phyloP scores from a whole-genome alignment of 1,284 basidiomycete species.

The Cryptococcus sp. region DNA sequence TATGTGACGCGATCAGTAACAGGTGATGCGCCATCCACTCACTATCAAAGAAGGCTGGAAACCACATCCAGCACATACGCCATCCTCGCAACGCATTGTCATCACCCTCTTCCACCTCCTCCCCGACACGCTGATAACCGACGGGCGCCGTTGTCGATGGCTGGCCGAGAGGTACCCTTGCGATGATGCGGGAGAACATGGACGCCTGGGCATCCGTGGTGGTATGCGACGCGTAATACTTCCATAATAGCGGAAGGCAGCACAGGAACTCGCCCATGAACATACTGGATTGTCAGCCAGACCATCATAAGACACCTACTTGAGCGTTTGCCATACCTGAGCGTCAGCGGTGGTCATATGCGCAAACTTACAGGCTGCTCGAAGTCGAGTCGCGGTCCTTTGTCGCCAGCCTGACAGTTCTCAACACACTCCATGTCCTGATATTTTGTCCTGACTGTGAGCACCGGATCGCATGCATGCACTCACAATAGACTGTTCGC shows the following conservation, averaged over 20 bases:
- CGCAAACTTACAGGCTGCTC: conserved; percentile 68
- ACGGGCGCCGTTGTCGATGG: conserved; percentile 21
- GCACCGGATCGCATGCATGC: not conserved
- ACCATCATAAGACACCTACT: conserved; percentile 61
- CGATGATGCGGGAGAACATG: conserved; percentile 28
- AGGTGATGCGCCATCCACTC: conserved; percentile 15
- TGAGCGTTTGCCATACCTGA: conserved; percentile 83
- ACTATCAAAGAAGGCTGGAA: conserved; percentile 54
- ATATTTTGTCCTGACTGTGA: conserved; percentile 40
- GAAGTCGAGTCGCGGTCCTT: conserved; percentile 64
- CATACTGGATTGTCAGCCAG: conserved; percentile 42
- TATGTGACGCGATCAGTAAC: conserved; percentile 13
- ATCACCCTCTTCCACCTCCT: conserved; percentile 36
- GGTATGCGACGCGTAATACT: conserved; percentile 46
- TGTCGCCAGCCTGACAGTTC: conserved; percentile 65
- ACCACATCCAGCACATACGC: conserved; percentile 49
- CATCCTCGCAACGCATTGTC: conserved; percentile 36
- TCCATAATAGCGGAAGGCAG: conserved; percentile 77
- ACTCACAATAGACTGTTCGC: conserved; percentile 53
- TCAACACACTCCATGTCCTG: conserved; percentile 92
- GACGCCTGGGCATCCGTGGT: conserved; percentile 17
- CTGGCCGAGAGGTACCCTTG: conserved; percentile 19
- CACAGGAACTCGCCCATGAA: conserved; percentile 89
- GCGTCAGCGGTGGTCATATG: conserved; percentile 3
- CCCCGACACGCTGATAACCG: conserved; percentile 40